Percentiles rank a stretch among this genome's conserved stretches.
phyloP scores from a whole-genome alignment of 495 filamentous ascomycete genomes.

The Paragyromitra xinjiangensis region DNA sequence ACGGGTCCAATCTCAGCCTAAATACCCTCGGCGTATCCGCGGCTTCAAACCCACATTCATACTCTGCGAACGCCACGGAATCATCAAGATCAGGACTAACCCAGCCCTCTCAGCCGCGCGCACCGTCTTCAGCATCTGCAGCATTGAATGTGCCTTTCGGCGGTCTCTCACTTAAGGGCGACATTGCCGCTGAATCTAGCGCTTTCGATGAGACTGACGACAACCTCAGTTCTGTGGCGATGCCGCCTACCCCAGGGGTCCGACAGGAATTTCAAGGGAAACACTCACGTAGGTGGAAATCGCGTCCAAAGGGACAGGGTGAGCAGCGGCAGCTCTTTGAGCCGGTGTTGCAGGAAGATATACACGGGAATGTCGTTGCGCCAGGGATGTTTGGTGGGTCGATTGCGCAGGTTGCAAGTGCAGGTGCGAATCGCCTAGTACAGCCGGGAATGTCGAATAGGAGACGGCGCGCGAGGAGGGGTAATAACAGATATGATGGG shows the following conservation, averaged over 20 bases:
- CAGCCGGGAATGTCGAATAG: slow-evolving; percentile 57
- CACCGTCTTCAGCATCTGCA: slow-evolving; percentile 27
- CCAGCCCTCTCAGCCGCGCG: slow-evolving; percentile 11
- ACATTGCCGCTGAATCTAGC: slow-evolving; percentile 52
- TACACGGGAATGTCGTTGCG: slow-evolving; percentile 54
- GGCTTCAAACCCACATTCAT: not conserved
- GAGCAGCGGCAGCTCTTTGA: slow-evolving; percentile 41
- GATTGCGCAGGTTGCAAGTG: slow-evolving; percentile 45
- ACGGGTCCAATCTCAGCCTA: slow-evolving; percentile 24
- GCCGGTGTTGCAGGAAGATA: slow-evolving; percentile 30
- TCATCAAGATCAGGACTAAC: slow-evolving; percentile 21
- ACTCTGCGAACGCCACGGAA: slow-evolving; percentile 30
- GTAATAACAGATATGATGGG: slow-evolving; percentile 64
- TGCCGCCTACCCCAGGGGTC: slow-evolving; percentile 37
- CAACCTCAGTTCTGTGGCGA: slow-evolving; percentile 34
- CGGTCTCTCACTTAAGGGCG: slow-evolving; percentile 34
- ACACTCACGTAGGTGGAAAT: slow-evolving; percentile 52
- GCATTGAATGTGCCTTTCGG: slow-evolving; percentile 31
- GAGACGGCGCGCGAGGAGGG: slow-evolving; percentile 67
- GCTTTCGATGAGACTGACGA: slow-evolving; percentile 57
- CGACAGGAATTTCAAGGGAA: slow-evolving; percentile 45
- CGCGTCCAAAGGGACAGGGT: slow-evolving; percentile 39
- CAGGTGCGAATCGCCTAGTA: slow-evolving; percentile 18
- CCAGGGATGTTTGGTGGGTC: slow-evolving; percentile 54
- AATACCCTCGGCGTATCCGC: slow-evolving; percentile 31